Base-by-base conservation (phyloP, 2,329 filamentous ascomycete species). In the Pseudogymnoascus sp. region DNA sequence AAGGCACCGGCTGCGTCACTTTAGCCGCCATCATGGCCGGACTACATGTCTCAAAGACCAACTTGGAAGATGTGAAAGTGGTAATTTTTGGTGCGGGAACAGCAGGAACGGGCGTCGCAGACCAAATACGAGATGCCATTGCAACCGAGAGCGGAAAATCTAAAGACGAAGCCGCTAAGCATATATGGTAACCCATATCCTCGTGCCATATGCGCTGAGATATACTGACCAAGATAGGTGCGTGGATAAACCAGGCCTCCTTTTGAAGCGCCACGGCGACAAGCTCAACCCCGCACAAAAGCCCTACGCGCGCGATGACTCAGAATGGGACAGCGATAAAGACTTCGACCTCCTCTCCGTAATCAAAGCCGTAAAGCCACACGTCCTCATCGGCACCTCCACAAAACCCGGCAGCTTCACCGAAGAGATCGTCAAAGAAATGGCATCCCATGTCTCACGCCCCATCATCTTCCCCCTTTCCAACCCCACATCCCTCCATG, bases 1-100 rank as follows among this genome's bases (percentile, higher is more conserved):
- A 96, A 74, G 92, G 92, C 1, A 96, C 92, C 0, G 92, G 92
- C 0, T 93, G 90, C 65, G 91, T 96, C 0, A 93, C 92, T 0
- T 81, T 96, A 0, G 92, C 92, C 0, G 92, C 89, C 1, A 87
- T 96, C 67, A 86, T 91, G 79, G 85, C 91, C 0, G 92, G 85
- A 0, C 78, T 93, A 6, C 85, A 90, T 65, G 86, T 93, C 6
- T 86, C 81, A 66, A 81, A 85, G 2, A 77, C 87, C 62, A 84
- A 87, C 62, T 78, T 96, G 43, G 76, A 79, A 7, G 90, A 96
- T 65, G 76, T 90, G 13, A 83, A 87, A 31, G 80, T 95, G 64
- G 82, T 96, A 0, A 77, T 93, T 36, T 96, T 93, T 67, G 92
- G 92, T 1, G 83, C 90, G 0, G 92, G 92, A 0, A 90, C 89